Percentiles rank a stretch among this genome's conserved stretches.
Conservation (phyloP, 2,329 filamentous ascomycete genomes). For the Teratosphaeriaceae sp. region DNA sequence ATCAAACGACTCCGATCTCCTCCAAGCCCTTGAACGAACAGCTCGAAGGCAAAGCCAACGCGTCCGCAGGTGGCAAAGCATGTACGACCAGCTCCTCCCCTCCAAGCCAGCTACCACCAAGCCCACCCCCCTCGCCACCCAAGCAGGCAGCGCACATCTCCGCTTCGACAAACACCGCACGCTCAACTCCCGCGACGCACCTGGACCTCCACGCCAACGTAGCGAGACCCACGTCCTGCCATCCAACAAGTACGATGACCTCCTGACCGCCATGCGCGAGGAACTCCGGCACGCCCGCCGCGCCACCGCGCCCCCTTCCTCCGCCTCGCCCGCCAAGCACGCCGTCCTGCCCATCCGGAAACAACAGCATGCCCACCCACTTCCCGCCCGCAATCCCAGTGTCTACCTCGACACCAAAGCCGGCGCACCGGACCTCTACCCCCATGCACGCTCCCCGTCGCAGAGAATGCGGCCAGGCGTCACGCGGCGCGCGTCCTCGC, state of each 20-base stretch:
- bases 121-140: slow-evolving; percentile 16
- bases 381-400: slow-evolving; percentile 8
- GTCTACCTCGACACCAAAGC: slow-evolving; percentile 14
- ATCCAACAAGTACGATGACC: slow-evolving; percentile 30
- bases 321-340: slow-evolving; percentile 2
- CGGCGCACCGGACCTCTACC: slow-evolving; percentile 12
- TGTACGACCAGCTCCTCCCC: slow-evolving; percentile 39
- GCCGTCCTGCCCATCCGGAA: background rate
- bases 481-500: slow-evolving; percentile 19
- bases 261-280: slow-evolving; percentile 30
- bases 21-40: slow-evolving; percentile 65
- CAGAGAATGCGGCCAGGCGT: slow-evolving; percentile 22
- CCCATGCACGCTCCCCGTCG: slow-evolving; percentile 29
- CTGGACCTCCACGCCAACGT: slow-evolving; percentile 30
- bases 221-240: slow-evolving; percentile 12
- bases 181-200: slow-evolving; percentile 21
- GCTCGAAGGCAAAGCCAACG: slow-evolving; percentile 61
- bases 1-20: slow-evolving; percentile 46
- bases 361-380: background rate
- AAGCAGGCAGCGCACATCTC: background rate
- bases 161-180: slow-evolving; percentile 26
- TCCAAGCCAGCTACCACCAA: slow-evolving; percentile 29
- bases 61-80: slow-evolving; percentile 67
- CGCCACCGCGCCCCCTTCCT: background rate
- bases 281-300: slow-evolving; percentile 21